Percentiles rank a stretch among this genome's conserved stretches.
Conservation (phyloP, 2,329 filamentous ascomycete species). For the Fusarium papillatum region DNA sequence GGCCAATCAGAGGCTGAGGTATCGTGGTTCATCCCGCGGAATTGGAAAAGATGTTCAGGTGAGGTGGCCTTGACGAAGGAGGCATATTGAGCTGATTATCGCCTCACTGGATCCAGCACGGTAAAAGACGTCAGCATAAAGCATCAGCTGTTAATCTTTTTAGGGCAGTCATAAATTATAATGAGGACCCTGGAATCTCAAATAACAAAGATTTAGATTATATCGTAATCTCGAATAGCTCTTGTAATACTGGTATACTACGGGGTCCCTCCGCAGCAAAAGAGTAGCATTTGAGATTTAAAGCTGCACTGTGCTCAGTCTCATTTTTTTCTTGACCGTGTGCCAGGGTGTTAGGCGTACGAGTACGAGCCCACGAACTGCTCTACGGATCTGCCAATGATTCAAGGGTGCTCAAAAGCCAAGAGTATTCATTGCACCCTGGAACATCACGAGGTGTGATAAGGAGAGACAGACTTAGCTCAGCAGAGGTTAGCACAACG, state of each 20-base stretch:
- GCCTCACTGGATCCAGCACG: background rate
- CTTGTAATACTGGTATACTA: too few relatives aligned
- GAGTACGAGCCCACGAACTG: background rate
- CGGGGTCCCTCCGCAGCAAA: background rate
- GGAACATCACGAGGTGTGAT: background rate
- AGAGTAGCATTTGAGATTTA: background rate
- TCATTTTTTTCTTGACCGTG: background rate
- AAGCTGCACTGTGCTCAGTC: background rate
- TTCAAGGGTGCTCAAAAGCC: background rate
- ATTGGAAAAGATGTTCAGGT: conserved; percentile 13
- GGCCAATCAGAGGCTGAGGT: conserved; percentile 11
- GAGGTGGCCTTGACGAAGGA: conserved; percentile 8
- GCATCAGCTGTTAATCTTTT: background rate
- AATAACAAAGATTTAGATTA: background rate
- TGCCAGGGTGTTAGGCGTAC: background rate
- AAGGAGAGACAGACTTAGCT: too few relatives aligned
- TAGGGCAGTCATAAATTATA: background rate
- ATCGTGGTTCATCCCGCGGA: conserved; percentile 4
- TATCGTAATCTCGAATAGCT: too few relatives aligned
- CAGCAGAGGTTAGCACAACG: background rate
- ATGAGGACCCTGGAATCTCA: background rate
- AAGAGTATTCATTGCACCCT: background rate
- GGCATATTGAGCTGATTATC: background rate
- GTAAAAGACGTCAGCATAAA: background rate
- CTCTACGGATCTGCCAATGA: background rate